Percentiles rank a stretch among this genome's conserved stretches.
Evolutionary conservation across 331 rosid species (phyloP).

Genomic region (Quercus lobata): DNA sequence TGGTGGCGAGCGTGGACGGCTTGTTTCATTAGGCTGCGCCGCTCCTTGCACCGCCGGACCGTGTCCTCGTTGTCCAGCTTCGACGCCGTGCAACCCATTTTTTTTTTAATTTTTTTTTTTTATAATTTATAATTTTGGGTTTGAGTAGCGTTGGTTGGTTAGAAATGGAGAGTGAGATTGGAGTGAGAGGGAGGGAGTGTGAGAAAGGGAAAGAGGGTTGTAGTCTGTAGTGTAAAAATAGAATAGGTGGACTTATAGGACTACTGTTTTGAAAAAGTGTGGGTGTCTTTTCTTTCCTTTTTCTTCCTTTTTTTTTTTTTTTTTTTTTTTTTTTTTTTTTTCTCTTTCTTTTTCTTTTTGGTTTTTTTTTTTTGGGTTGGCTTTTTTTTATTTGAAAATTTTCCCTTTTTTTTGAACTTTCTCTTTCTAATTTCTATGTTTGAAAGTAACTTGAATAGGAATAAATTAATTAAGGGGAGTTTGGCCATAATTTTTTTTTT

Average conservation of each 20-base stretch:
- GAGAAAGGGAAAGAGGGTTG: not conserved
- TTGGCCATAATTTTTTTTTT: not conserved
- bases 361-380: accelerated
- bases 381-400: not conserved
- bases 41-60: constrained; percentile 88
- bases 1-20: constrained; percentile 83
- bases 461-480: too few relatives aligned
- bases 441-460: too few relatives aligned
- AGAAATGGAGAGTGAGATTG: not conserved
- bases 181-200: not conserved
- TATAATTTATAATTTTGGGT: not conserved
- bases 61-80: constrained; percentile 94
- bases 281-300: not conserved
- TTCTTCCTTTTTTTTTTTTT: not conserved
- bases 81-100: constrained; percentile 87
- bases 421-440: too few relatives aligned
- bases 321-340: not conserved
- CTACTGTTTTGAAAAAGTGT: not conserved
- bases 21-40: constrained; percentile 89
- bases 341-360: not conserved
- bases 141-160: not conserved
- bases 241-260: too few relatives aligned
- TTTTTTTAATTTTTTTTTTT: too few relatives aligned
- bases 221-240: too few relatives aligned
- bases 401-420: not conserved